Conservation (phyloP, 805 yeast genomes). For the Sugiyamaella lignohabitans region DNA sequence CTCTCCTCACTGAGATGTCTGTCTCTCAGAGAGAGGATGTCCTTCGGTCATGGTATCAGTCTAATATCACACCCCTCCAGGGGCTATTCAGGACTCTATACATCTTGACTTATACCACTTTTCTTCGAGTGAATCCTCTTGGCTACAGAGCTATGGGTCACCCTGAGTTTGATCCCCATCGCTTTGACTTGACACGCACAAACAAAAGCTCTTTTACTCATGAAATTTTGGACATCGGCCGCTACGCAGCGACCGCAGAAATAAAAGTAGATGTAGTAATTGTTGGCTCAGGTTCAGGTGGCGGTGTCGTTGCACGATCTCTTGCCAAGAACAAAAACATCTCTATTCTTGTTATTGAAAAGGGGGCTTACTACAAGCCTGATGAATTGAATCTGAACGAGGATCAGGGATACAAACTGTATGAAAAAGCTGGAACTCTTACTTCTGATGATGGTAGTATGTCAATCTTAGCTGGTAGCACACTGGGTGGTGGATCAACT, state of each 20-base stretch:
- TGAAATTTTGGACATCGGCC: slow-evolving; percentile 26
- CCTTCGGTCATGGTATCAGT: slow-evolving; percentile 37
- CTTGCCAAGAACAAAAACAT: slow-evolving; percentile 38
- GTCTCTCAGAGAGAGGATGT: slow-evolving; percentile 31
- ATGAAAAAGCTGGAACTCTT: slow-evolving; percentile 37
- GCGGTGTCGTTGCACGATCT: slow-evolving; percentile 47
- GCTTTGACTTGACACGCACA: slow-evolving; percentile 27
- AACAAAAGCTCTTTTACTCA: slow-evolving; percentile 30
- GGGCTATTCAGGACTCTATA: slow-evolving; percentile 32
- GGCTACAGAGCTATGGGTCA: slow-evolving; percentile 36
- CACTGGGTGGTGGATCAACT: slow-evolving; percentile 54
- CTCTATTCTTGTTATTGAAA: slow-evolving; percentile 43
- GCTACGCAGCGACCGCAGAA: slow-evolving; percentile 11
- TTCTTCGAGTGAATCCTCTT: slow-evolving; percentile 30
- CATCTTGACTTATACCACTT: slow-evolving; percentile 28
- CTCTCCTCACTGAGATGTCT: slow-evolving; percentile 24
- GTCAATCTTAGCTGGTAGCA: slow-evolving; percentile 43
- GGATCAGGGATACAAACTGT: slow-evolving; percentile 34
- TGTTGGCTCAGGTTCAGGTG: slow-evolving; percentile 49
- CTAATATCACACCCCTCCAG: slow-evolving; percentile 35
- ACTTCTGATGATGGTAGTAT: slow-evolving; percentile 34
- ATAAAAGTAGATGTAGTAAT: slow-evolving; percentile 25
- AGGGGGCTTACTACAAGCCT: slow-evolving; percentile 40
- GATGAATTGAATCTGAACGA: slow-evolving; percentile 37
- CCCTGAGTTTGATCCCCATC: slow-evolving; percentile 27